Evolutionary conservation across 768 basidiomycete genomes (phyloP).

Genomic region (Harrya chromipes): DNA sequence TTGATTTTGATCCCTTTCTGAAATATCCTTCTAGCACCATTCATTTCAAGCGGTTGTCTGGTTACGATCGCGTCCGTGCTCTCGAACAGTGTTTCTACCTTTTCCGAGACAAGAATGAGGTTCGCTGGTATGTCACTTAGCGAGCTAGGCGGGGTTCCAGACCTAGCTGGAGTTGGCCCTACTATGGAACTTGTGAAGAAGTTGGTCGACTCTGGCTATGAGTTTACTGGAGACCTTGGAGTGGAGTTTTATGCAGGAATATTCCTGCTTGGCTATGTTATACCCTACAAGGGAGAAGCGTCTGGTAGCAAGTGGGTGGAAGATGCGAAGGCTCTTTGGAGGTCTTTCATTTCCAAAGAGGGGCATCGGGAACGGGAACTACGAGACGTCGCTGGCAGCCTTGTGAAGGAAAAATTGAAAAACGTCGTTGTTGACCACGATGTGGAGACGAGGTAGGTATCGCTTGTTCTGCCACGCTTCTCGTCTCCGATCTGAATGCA

Average conservation of each 20-base stretch:
- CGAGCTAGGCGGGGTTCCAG: neutral
- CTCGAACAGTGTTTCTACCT: slow-evolving; percentile 12
- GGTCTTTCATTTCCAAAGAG: slow-evolving; percentile 17
- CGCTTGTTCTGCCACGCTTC: neutral
- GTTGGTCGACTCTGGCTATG: slow-evolving; percentile 17
- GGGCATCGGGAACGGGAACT: slow-evolving; percentile 16
- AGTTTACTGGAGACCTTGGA: slow-evolving; percentile 17
- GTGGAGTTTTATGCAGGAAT: slow-evolving; percentile 19
- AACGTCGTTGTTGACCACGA: slow-evolving; percentile 39
- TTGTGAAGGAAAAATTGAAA: slow-evolving; percentile 43
- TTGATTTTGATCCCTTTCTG: neutral
- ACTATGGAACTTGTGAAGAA: slow-evolving; percentile 12
- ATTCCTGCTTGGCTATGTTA: slow-evolving; percentile 23
- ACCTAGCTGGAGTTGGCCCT: neutral
- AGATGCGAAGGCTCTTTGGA: slow-evolving; percentile 33
- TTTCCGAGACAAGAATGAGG: slow-evolving; percentile 14
- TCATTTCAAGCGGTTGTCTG: slow-evolving; percentile 21
- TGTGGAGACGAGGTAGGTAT: slow-evolving; percentile 32
- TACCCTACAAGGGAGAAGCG: slow-evolving; percentile 10
- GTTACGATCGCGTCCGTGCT: slow-evolving; percentile 14
- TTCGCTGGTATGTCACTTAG: slow-evolving; percentile 8
- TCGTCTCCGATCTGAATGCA: neutral
- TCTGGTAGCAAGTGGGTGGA: slow-evolving; percentile 10
- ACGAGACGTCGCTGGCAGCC: slow-evolving; percentile 25
- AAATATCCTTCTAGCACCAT: slow-evolving; percentile 12